These are phyloP conservation scores for Saksenaea oblongispora DNA, from an alignment of 371 early-diverging fungal genomes.

Conservation along the genomic window DNA sequence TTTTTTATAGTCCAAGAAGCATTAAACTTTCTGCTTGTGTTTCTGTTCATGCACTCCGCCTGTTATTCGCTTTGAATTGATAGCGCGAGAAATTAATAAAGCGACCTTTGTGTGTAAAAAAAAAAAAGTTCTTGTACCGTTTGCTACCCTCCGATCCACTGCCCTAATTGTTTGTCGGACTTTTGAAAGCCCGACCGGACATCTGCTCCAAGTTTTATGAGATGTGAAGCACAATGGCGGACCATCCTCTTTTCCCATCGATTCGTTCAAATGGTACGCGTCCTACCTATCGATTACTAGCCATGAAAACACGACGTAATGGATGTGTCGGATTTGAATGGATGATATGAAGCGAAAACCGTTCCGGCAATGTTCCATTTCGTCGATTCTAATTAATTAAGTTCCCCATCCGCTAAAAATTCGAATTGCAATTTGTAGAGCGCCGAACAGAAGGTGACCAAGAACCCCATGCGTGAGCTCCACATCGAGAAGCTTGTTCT, in stretches of 20 bases:
- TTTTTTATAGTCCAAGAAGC: conserved; percentile 1
- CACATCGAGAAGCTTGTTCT: conserved; percentile 97
- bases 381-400: not conserved
- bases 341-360: not conserved
- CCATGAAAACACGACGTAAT: not conserved
- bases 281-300: not conserved
- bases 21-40: not conserved
- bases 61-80: not conserved
- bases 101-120: not conserved
- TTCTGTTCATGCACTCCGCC: conserved; percentile 3
- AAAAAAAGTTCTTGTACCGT: not conserved
- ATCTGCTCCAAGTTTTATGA: conserved; percentile 1
- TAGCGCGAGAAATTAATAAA: not conserved
- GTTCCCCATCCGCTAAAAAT: not conserved
- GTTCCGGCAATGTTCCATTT: not conserved
- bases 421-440: conserved; percentile 9
- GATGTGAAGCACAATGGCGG: conserved; percentile 1
- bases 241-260: conserved; percentile 12
- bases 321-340: not conserved
- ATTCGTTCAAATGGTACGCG: not conserved
- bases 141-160: not conserved
- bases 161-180: not conserved
- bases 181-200: not conserved
- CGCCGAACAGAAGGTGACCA: conserved; percentile 52
- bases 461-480: conserved; percentile 93